A percentile compares a stretch with the other conserved stretches of the same genome.
Evolutionary conservation across 768 basidiomycete species (phyloP).

Genomic region (Lactifluus hygrophoroides): DNA sequence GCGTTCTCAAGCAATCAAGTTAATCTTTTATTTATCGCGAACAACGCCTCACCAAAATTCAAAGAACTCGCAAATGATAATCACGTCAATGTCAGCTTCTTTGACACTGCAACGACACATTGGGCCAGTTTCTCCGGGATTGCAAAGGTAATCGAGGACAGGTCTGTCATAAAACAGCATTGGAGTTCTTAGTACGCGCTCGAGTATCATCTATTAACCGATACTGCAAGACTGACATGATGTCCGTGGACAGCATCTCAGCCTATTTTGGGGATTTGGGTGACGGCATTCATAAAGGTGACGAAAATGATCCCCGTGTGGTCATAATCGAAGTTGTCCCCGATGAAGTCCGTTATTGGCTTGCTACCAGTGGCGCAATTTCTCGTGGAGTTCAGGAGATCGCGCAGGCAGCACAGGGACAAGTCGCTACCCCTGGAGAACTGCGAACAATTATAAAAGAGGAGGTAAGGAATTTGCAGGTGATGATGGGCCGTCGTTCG

Average conservation of each 20-base stretch:
- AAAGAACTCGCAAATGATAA: constrained; percentile 68
- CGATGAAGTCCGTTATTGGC: constrained; percentile 76
- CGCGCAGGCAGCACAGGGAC: constrained; percentile 50
- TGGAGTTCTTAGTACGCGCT: constrained; percentile 46
- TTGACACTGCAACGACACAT: constrained; percentile 55
- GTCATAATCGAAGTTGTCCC: constrained; percentile 73
- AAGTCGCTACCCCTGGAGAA: constrained; percentile 62
- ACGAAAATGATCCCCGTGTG: constrained; percentile 69
- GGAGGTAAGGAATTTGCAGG: constrained; percentile 43
- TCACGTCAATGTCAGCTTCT: constrained; percentile 77
- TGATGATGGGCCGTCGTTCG: not conserved
- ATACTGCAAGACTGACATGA: not conserved
- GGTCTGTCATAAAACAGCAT: constrained; percentile 51
- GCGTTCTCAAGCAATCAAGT: constrained; percentile 40
- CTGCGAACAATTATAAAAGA: constrained; percentile 61
- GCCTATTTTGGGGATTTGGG: constrained; percentile 86
- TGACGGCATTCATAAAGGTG: constrained; percentile 80
- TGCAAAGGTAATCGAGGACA: constrained; percentile 57
- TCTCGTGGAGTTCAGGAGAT: constrained; percentile 55
- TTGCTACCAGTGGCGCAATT: constrained; percentile 50
- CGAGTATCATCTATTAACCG: not conserved
- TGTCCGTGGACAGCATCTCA: constrained; percentile 34
- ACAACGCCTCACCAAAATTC: constrained; percentile 64
- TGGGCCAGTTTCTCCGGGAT: constrained; percentile 78
- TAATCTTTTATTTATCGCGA: constrained; percentile 61